phyloP scores from a whole-genome alignment of 169 alveolate species.

The Sarcocystis neurona region DNA sequence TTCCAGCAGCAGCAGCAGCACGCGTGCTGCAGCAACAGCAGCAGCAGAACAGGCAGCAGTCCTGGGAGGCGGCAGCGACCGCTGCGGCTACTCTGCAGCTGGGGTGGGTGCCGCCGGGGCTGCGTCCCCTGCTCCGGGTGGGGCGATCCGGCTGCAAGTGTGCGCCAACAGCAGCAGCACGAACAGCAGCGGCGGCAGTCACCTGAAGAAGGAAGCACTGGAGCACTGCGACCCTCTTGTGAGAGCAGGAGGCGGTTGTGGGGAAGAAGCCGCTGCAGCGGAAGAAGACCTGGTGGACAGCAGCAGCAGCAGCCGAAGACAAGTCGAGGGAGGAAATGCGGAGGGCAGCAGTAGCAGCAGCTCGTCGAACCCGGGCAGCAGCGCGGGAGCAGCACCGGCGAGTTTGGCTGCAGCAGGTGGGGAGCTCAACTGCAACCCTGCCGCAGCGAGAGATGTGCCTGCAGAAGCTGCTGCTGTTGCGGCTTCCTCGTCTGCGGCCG shows the following conservation, averaged over 20 bases:
- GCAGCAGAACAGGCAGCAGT: too few species aligned
- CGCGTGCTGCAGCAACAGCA: too few species aligned
- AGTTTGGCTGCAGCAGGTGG: not conserved
- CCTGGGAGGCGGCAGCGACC: too few species aligned
- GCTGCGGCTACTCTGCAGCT: not conserved
- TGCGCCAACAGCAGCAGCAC: too few species aligned
- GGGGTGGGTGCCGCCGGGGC: not conserved
- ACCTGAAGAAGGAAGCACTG: not conserved
- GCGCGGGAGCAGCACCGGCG: not conserved
- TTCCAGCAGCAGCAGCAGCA: too few species aligned
- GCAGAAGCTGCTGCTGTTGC: too few species aligned
- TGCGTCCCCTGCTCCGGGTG: not conserved
- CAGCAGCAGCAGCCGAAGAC: not conserved
- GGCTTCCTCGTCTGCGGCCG: too few species aligned
- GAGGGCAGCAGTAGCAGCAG: slow-evolving; percentile 15
- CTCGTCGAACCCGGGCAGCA: not conserved
- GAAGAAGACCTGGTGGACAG: not conserved
- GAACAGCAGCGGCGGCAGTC: not conserved
- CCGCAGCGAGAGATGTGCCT: not conserved
- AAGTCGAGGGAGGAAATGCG: not conserved
- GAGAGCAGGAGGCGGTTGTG: slow-evolving; percentile 1
- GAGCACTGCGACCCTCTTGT: not conserved
- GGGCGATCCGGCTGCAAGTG: not conserved
- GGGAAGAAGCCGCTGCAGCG: slow-evolving; percentile 14
- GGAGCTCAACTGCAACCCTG: slow-evolving; percentile 21